phyloP scores from a whole-genome alignment of 108 stramenopile genomes.

The Aurantiochytrium sp. region DNA sequence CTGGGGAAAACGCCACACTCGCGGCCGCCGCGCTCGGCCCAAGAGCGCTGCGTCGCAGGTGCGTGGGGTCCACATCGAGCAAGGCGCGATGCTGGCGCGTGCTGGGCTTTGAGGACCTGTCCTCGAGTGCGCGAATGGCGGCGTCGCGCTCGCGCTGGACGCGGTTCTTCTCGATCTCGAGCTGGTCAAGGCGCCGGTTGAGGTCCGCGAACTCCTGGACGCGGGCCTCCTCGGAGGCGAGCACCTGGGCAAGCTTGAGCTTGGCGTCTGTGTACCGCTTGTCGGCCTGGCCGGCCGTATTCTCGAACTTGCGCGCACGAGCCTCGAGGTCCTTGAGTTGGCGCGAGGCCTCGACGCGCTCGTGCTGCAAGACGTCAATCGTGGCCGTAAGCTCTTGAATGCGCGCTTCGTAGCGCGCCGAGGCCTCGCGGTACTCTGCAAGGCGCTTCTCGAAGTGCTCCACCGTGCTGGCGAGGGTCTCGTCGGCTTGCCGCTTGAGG shows the following conservation, averaged over 20 bases:
- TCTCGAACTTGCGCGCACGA: not conserved
- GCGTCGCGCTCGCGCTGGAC: not conserved
- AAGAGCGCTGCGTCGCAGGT: not conserved
- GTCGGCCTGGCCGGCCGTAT: not conserved
- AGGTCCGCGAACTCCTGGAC: not conserved
- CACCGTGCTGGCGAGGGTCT: not conserved
- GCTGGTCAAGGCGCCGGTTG: not conserved
- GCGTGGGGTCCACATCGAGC: not conserved
- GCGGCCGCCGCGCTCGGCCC: not conserved
- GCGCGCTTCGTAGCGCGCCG: not conserved
- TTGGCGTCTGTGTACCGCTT: not conserved
- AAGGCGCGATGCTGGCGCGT: not conserved
- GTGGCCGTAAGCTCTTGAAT: not conserved
- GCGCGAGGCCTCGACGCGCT: not conserved
- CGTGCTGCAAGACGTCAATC: not conserved
- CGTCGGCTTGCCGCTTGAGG: not conserved
- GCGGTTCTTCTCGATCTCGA: not conserved
- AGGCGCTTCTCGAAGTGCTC: not conserved
- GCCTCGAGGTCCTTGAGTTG: not conserved
- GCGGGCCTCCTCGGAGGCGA: conserved; percentile 11
- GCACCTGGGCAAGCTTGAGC: not conserved
- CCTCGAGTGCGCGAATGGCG: not conserved
- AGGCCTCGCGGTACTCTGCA: not conserved
- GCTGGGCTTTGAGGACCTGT: not conserved
- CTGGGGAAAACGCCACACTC: not conserved